Evolutionary conservation across 2,329 filamentous ascomycete species (phyloP).

Genomic region (Nothophoma quercina): DNA sequence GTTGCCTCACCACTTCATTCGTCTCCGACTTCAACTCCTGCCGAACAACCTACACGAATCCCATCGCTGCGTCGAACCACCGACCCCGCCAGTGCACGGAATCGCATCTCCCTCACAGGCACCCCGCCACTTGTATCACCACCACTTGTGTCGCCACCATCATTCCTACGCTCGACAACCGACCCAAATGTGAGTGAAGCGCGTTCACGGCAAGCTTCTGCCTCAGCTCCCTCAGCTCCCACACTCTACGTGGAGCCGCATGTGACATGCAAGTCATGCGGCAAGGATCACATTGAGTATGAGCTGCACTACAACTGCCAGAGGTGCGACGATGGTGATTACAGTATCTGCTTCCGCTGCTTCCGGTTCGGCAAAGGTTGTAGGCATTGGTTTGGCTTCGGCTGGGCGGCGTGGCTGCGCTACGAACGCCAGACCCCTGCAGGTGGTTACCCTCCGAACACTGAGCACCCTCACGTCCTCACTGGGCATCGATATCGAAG

Average conservation of each 20-base stretch:
- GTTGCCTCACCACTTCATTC: constrained; percentile 31
- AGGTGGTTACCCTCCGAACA: constrained; percentile 50
- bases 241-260: constrained; percentile 71
- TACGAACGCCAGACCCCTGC: constrained; percentile 62
- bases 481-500: constrained; percentile 55
- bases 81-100: constrained; percentile 33
- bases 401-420: constrained; percentile 71
- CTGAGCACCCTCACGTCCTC: constrained; percentile 62
- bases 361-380: constrained; percentile 82
- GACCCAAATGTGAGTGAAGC: constrained; percentile 32
- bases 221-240: constrained; percentile 25
- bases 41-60: constrained; percentile 23
- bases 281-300: constrained; percentile 78
- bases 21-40: constrained; percentile 25
- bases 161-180: constrained; percentile 40
- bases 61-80: constrained; percentile 42
- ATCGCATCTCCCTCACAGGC: constrained; percentile 30
- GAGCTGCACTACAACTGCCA: constrained; percentile 85
- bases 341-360: constrained; percentile 81
- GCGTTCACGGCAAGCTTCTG: constrained; percentile 26
- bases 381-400: constrained; percentile 88
- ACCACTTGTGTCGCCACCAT: constrained; percentile 30
- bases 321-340: constrained; percentile 73
- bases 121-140: constrained; percentile 36
- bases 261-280: constrained; percentile 76